Evolutionary conservation across 495 filamentous ascomycete genomes (phyloP), one percentile per base, ranked within the genome.

Genomic region (Gamarada debralockiae): DNA sequence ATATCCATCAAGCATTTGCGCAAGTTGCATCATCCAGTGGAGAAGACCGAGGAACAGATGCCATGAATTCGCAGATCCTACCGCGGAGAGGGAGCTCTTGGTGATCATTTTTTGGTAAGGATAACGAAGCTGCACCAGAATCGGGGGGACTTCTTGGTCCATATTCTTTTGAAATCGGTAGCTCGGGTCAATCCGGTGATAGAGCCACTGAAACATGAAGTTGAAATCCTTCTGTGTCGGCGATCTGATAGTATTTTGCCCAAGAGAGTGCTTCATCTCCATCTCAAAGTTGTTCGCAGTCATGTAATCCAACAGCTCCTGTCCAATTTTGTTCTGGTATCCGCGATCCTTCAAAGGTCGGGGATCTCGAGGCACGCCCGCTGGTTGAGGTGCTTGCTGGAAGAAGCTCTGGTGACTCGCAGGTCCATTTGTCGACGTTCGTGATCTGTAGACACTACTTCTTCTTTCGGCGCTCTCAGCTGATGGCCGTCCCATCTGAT

Each of bases 141-240:
- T 84, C 0, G 87, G 84, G 12, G 92, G 90, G 0, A 97, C 91
- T 65, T 99, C 93, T 15, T 89, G 83, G 67, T 97, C 93, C 63
- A 97, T 95, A 31, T 83, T 84, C 64, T 93, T 95, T 55, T 86
- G 83, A 63, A 97, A 96, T 14, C 84, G 81, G 64, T 97, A 95
- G 50, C 84, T 84, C 0, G 93, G 91, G 64, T 99, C 93, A 53
- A 99, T 90, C 37, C 89, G 86, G 58, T 87, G 87, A 65, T 99
- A 99, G 1, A 99, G 78, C 87, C 90, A 99, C 68, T 97, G 90
- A 67, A 99, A 99, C 69, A 97, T 91, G 59, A 77, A 84, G 63
- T 91, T 89, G 70, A 97, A 99, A 66, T 99, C 93, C 64, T 97
- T 99, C 60, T 96, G 90, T 3, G 92, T 97, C n/a, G 93, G 95